A percentile compares a stretch with the other conserved stretches of the same genome.
Conservation (phyloP, 1,139 yeast species). For the Saccharomyces uvarum region DNA sequence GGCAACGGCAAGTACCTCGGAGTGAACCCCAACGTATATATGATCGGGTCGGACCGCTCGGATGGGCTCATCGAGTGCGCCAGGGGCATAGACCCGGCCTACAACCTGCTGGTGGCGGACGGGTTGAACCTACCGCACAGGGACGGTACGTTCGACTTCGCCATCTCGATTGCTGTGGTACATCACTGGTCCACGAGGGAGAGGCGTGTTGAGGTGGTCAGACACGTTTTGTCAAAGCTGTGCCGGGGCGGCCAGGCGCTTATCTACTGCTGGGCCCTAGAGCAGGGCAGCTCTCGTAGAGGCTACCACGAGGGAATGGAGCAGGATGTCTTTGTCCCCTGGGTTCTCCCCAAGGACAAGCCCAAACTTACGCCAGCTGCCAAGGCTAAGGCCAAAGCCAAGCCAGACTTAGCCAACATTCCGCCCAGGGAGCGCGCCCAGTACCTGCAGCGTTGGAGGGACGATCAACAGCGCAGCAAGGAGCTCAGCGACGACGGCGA, state of each 20-base stretch:
- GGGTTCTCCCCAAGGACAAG: conserved; percentile 61
- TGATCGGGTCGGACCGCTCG: conserved; percentile 80
- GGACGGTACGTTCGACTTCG: conserved; percentile 64
- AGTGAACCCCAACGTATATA: conserved; percentile 56
- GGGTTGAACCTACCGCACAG: conserved; percentile 67
- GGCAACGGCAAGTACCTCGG: conserved; percentile 90
- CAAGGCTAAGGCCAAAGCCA: conserved; percentile 14
- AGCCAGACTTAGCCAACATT: conserved; percentile 24
- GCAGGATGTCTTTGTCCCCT: conserved; percentile 90
- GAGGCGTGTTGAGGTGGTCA: conserved; percentile 68
- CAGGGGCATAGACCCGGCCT: conserved; percentile 35
- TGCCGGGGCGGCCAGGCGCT: conserved; percentile 58
- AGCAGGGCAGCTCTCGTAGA: conserved; percentile 76
- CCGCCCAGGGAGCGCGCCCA: conserved; percentile 27
- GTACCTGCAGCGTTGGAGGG: conserved; percentile 26
- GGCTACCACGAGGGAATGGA: conserved; percentile 87
- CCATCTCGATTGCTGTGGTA: conserved; percentile 89
- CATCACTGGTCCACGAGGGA: conserved; percentile 88
- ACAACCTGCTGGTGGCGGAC: conserved; percentile 63
- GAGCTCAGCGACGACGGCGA: conserved; percentile 14
- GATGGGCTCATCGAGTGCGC: conserved; percentile 74
- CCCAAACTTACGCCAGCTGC: conserved; percentile 11
- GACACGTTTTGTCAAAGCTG: conserved; percentile 55
- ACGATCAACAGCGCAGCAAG: conserved; percentile 19
- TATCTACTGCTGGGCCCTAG: conserved; percentile 93